A percentile compares a stretch with the other conserved stretches of the same genome.
phyloP scores from a whole-genome alignment of 2,329 filamentous ascomycete species.

The Polytolypa hystricis region DNA sequence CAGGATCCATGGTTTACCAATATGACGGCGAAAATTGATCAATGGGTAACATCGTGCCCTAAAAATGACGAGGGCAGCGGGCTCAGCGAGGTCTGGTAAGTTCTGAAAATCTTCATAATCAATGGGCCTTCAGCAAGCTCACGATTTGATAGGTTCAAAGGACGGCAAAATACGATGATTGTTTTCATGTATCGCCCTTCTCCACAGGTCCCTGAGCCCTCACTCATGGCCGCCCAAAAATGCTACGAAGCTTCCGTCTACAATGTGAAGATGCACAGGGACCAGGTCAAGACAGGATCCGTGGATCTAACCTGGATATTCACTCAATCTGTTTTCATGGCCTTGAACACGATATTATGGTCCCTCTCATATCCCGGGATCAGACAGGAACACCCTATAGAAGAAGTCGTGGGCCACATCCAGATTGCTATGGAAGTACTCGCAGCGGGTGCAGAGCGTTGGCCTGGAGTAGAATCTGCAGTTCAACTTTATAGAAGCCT shows the following conservation, averaged over 20 bases:
- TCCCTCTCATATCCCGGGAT: slow-evolving; percentile 78
- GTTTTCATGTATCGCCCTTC: slow-evolving; percentile 82
- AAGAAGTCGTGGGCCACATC: slow-evolving; percentile 67
- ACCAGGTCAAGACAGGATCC: slow-evolving; percentile 63
- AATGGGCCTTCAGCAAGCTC: neutral
- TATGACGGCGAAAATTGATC: slow-evolving; percentile 66
- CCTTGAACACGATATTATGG: slow-evolving; percentile 86
- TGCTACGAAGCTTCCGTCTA: slow-evolving; percentile 75
- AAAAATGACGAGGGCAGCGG: slow-evolving; percentile 56
- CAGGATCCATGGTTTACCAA: slow-evolving; percentile 75
- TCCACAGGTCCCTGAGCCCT: slow-evolving; percentile 81
- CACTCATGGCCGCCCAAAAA: slow-evolving; percentile 61
- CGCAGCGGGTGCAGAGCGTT: slow-evolving; percentile 68
- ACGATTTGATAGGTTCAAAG: slow-evolving; percentile 42
- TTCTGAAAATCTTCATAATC: slow-evolving; percentile 7
- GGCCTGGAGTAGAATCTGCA: slow-evolving; percentile 81
- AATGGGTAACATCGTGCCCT: slow-evolving; percentile 70
- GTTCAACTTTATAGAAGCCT: slow-evolving; percentile 80
- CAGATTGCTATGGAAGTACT: slow-evolving; percentile 68
- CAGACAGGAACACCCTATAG: slow-evolving; percentile 57
- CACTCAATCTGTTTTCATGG: slow-evolving; percentile 78
- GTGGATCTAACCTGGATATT: slow-evolving; percentile 93
- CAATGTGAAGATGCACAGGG: slow-evolving; percentile 69
- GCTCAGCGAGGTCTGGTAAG: slow-evolving; percentile 72
- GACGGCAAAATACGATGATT: slow-evolving; percentile 74